Conservation (phyloP, 352 stramenopile species). For the Pythium grandisporangium region DNA sequence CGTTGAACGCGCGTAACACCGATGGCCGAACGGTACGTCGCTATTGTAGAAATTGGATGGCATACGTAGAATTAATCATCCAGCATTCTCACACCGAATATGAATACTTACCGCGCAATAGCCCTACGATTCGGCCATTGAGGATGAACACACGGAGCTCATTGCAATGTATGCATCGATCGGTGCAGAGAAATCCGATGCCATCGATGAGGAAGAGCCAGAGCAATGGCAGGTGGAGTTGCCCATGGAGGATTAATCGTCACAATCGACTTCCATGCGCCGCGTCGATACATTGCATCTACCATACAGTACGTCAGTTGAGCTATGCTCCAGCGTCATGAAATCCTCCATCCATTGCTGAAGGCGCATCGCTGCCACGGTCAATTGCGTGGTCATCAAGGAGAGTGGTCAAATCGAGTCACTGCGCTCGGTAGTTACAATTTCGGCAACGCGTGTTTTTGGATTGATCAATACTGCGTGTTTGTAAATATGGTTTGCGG, state of each 20-base stretch:
- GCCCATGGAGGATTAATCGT: conserved; percentile 11
- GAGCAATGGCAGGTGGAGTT: conserved; percentile 11
- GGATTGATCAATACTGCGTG: too few relatives aligned
- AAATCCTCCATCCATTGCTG: too few relatives aligned
- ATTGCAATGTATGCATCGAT: conserved; percentile 15
- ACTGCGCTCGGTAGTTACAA: too few relatives aligned
- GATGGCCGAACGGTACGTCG: conserved; percentile 18
- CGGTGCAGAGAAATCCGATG: conserved; percentile 20
- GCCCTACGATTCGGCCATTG: conserved; percentile 22
- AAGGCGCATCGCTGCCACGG: too few relatives aligned
- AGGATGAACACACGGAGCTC: conserved; percentile 22
- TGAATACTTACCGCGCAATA: conserved; percentile 2
- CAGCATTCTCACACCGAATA: conserved; percentile 1
- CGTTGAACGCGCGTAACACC: conserved; percentile 24
- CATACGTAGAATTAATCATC: conserved; percentile 1
- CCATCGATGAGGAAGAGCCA: conserved; percentile 9
- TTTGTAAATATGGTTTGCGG: too few relatives aligned
- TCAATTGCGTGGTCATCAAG: too few relatives aligned
- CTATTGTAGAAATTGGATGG: neutral
- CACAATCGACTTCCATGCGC: too few relatives aligned
- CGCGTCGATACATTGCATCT: too few relatives aligned
- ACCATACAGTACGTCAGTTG: too few relatives aligned
- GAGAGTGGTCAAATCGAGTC: too few relatives aligned
- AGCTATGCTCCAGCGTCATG: too few relatives aligned
- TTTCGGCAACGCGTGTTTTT: too few relatives aligned